These are phyloP conservation scores for Penicillium hordei DNA, from an alignment of 2,329 filamentous ascomycete genomes.

Conservation along the genomic window DNA sequence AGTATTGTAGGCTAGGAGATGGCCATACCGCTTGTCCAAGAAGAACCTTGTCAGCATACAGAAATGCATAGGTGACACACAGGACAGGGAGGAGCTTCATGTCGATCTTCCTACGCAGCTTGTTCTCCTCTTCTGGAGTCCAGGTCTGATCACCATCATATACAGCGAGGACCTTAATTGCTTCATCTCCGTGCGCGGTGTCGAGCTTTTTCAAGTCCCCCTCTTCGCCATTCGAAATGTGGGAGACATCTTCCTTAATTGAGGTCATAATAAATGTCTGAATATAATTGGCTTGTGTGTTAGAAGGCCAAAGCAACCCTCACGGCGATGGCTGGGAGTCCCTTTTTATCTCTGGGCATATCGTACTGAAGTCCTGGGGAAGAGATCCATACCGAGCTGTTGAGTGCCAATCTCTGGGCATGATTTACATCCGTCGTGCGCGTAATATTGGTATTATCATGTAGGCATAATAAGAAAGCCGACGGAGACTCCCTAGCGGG, in stretches of 20 bases:
- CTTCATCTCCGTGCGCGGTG: neutral
- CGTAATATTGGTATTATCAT: neutral
- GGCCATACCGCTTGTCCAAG: constrained; percentile 50
- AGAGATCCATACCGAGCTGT: neutral
- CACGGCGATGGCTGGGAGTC: neutral
- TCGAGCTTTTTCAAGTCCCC: neutral
- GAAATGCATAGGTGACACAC: constrained; percentile 48
- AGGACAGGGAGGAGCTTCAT: constrained; percentile 38
- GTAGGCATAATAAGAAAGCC: neutral
- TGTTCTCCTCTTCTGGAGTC: neutral
- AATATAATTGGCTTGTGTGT: neutral
- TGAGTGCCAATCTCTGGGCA: neutral
- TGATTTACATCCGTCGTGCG: neutral
- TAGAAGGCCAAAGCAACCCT: neutral
- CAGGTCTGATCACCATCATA: neutral
- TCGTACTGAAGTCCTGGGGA: neutral
- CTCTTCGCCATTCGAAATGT: neutral
- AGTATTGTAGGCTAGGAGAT: constrained; percentile 39
- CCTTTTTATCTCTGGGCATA: neutral
- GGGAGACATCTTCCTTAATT: neutral
- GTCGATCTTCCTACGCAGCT: neutral
- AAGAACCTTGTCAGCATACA: constrained; percentile 57
- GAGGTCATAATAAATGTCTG: neutral
- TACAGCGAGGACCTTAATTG: neutral
- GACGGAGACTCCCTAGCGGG: neutral